A percentile compares a stretch with the other conserved stretches of the same genome.
Conservation (phyloP, 148 eudicot species). For the Camellia japonica region DNA sequence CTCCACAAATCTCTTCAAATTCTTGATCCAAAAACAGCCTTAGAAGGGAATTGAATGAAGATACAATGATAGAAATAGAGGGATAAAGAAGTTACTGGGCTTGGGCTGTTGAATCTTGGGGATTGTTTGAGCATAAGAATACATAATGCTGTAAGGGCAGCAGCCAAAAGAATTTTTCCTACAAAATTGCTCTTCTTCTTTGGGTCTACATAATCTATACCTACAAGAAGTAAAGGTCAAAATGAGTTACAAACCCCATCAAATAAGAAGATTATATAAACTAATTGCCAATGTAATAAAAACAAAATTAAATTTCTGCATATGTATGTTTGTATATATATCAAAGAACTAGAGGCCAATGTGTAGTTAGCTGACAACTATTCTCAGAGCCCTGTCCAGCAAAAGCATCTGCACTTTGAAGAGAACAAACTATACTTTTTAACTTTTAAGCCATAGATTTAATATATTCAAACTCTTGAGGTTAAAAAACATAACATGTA, state of each 20-base stretch:
- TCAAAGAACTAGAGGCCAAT: not conserved
- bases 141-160: constrained; percentile 58
- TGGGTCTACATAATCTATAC: constrained; percentile 66
- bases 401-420: too few relatives aligned
- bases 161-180: constrained; percentile 59
- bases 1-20: too few relatives aligned
- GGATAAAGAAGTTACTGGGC: constrained; percentile 43
- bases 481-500: not conserved
- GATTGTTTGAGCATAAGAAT: constrained; percentile 66
- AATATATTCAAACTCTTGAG: too few relatives aligned
- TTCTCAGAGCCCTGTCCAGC: not conserved
- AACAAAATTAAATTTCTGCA: not conserved
- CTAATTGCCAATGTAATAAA: not conserved
- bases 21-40: not conserved
- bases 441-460: too few relatives aligned
- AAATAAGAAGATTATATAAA: not conserved
- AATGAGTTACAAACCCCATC: not conserved
- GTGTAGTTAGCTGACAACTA: not conserved
- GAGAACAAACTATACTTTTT: not conserved
- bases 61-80: not conserved
- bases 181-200: constrained; percentile 52
- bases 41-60: not conserved
- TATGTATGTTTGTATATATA: not conserved
- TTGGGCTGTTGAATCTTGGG: constrained; percentile 53
- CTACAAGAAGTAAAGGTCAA: constrained; percentile 28